A percentile compares a stretch with the other conserved stretches of the same genome.
phyloP scores from a whole-genome alignment of 441 rosid genomes.

The Gossypium trilobum region DNA sequence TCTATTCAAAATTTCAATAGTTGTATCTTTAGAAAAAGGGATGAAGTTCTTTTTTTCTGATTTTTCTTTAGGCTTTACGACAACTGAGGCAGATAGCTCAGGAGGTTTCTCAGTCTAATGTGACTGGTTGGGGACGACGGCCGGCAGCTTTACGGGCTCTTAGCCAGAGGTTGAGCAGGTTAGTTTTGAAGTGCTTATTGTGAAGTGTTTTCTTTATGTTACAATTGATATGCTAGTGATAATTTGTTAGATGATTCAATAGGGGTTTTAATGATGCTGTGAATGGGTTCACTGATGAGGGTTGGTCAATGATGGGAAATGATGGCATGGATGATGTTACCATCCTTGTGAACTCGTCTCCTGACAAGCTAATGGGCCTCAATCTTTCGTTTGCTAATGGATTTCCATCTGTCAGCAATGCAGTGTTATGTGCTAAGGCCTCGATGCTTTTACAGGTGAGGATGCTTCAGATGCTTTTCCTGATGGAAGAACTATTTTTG shows the following conservation, averaged over 20 bases:
- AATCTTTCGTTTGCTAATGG: constrained; percentile 73
- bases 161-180: constrained; percentile 95
- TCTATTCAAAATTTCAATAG: background rate
- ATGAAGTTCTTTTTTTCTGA: background rate
- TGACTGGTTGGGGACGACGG: constrained; percentile 77
- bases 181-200: constrained; percentile 8
- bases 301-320: constrained; percentile 86
- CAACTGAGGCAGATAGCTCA: constrained; percentile 87
- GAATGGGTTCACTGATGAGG: constrained; percentile 88
- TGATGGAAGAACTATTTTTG: background rate
- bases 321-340: constrained; percentile 91
- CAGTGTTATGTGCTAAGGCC: constrained; percentile 84
- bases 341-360: constrained; percentile 77
- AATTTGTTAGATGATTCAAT: constrained; percentile 21
- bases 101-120: constrained; percentile 74
- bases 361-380: constrained; percentile 83
- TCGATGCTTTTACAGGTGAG: constrained; percentile 93
- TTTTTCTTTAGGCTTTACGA: constrained; percentile 60
- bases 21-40: background rate
- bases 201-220: background rate
- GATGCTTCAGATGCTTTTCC: constrained; percentile 1
- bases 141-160: constrained; percentile 87
- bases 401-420: constrained; percentile 67
- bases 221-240: background rate
- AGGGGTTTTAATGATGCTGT: constrained; percentile 97